These are phyloP conservation scores for Sporothrix inflata DNA, from an alignment of 2,329 filamentous ascomycete species.

Conservation along the genomic window DNA sequence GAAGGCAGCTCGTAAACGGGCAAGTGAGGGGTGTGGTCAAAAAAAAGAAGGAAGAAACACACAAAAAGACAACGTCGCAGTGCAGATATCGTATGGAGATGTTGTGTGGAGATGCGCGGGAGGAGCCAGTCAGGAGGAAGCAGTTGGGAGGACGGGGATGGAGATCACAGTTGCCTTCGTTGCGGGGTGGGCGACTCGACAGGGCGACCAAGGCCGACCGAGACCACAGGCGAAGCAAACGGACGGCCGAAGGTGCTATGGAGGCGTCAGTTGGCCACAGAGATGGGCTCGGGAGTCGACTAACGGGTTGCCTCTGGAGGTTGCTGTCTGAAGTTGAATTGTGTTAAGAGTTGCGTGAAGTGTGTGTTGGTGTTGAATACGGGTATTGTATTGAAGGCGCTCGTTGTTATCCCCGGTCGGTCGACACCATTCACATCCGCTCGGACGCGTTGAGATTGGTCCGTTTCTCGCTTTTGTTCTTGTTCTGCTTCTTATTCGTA, in stretches of 20 bases:
- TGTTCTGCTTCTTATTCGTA: not conserved
- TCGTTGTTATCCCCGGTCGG: not conserved
- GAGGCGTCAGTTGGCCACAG: not conserved
- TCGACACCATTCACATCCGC: not conserved
- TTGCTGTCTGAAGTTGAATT: not conserved
- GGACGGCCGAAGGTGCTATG: not conserved
- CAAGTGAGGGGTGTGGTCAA: not conserved
- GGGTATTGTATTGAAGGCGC: too few relatives aligned
- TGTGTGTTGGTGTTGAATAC: not conserved
- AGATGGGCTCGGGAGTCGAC: not conserved
- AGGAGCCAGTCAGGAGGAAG: not conserved
- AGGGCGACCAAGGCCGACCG: not conserved
- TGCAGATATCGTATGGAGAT: conserved; percentile 7
- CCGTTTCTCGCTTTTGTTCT: not conserved
- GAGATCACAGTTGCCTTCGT: not conserved
- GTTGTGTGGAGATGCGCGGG: not conserved
- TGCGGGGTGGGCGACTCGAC: not conserved
- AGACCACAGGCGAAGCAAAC: not conserved
- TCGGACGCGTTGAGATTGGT: not conserved
- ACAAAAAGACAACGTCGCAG: not conserved
- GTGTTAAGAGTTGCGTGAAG: not conserved
- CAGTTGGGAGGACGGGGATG: not conserved
- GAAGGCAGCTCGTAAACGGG: conserved; percentile 1
- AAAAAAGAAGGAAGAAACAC: not conserved
- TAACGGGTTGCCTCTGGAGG: not conserved